phyloP scores from a whole-genome alignment of 768 basidiomycete genomes.

The Leccinum variicolor region DNA sequence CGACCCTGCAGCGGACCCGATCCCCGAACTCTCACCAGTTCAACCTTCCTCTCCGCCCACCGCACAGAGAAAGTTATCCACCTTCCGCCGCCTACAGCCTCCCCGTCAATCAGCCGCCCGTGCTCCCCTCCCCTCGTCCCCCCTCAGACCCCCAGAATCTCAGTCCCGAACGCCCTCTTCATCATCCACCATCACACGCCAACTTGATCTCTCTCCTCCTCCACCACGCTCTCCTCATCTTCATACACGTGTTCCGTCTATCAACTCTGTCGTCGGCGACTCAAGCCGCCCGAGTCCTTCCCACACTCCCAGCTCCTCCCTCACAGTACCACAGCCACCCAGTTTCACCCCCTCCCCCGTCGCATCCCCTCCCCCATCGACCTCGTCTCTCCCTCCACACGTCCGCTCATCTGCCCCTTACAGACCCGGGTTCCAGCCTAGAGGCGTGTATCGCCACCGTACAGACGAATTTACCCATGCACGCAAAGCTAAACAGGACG shows the following conservation, averaged over 20 bases:
- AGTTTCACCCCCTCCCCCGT: conserved; percentile 21
- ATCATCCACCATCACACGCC: conserved; percentile 19
- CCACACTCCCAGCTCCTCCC: conserved; percentile 8
- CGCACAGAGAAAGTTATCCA: conserved; percentile 37
- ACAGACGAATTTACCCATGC: conserved; percentile 74
- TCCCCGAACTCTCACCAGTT: conserved; percentile 9
- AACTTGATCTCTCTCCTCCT: conserved; percentile 21
- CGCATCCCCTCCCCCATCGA: conserved; percentile 20
- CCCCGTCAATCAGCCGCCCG: conserved; percentile 21
- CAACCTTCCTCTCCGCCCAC: neutral
- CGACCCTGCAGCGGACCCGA: conserved; percentile 2
- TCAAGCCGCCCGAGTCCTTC: conserved; percentile 5
- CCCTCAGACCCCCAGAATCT: conserved; percentile 31
- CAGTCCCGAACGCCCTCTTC: conserved; percentile 18
- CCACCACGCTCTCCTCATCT: conserved; percentile 26
- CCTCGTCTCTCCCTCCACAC: conserved; percentile 19
- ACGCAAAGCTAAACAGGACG: conserved; percentile 37
- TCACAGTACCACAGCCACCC: conserved; percentile 8
- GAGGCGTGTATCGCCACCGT: conserved; percentile 71
- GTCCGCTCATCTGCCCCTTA: conserved; percentile 56
- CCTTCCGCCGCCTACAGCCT: conserved; percentile 51
- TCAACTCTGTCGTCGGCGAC: conserved; percentile 19
- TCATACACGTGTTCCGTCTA: conserved; percentile 32
- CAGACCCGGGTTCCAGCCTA: conserved; percentile 91
- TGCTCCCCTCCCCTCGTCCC: conserved; percentile 30